A percentile compares a stretch with the other conserved stretches of the same genome.
phyloP scores from a whole-genome alignment of 2,329 filamentous ascomycete species.

The Microsporum audouinii region DNA sequence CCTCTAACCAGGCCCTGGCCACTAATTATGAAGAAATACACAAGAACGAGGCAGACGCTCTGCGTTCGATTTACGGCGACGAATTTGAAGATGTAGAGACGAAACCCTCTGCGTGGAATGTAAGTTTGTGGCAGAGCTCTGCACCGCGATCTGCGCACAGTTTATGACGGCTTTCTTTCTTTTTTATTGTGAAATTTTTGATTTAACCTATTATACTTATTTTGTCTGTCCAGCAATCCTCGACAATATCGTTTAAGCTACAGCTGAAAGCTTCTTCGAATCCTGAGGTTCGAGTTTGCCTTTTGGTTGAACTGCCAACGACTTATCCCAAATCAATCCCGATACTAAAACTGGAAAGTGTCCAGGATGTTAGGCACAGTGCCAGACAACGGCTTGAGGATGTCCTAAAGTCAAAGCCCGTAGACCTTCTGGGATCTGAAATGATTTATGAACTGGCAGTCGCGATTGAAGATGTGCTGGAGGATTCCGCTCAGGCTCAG shows the following conservation, averaged over 20 bases:
- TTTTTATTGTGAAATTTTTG: background rate
- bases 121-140: constrained; percentile 32
- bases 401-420: constrained; percentile 57
- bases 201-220: constrained; percentile 3
- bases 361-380: constrained; percentile 54
- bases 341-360: constrained; percentile 55
- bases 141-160: background rate
- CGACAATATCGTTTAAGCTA: constrained; percentile 69
- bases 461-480: constrained; percentile 57
- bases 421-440: constrained; percentile 50
- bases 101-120: constrained; percentile 70
- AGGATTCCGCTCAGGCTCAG: constrained; percentile 71
- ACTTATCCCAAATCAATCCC: constrained; percentile 84
- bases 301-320: constrained; percentile 73
- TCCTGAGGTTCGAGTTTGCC: constrained; percentile 55
- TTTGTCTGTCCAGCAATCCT: constrained; percentile 51
- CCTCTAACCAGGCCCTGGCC: constrained; percentile 26
- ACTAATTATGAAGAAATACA: constrained; percentile 73
- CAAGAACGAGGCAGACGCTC: constrained; percentile 71
- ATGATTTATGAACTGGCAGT: constrained; percentile 54
- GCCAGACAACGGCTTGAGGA: constrained; percentile 60
- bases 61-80: constrained; percentile 80
- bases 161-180: background rate
- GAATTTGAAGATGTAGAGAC: constrained; percentile 68
- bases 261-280: constrained; percentile 63